Conservation (phyloP, 1,139 yeast genomes). For the Kodamaea suecica region DNA sequence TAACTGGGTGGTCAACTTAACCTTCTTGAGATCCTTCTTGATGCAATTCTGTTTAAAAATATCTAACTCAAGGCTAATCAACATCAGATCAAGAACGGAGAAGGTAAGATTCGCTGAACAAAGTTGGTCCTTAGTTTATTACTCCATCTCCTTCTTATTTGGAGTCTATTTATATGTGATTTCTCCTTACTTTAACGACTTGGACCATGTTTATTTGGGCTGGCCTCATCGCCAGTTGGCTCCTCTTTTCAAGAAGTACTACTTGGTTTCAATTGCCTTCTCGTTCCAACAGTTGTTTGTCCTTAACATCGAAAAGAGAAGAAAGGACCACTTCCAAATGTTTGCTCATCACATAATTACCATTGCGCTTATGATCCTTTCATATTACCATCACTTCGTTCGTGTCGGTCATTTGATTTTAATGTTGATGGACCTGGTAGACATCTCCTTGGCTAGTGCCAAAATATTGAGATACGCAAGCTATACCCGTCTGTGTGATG, state of each 20-base stretch:
- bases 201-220: constrained; percentile 58
- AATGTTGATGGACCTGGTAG: constrained; percentile 81
- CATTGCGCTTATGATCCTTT: constrained; percentile 60
- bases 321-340: constrained; percentile 88
- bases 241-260: constrained; percentile 60
- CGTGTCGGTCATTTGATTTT: constrained; percentile 78
- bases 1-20: constrained; percentile 54
- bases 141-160: constrained; percentile 48
- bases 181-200: constrained; percentile 59
- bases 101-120: constrained; percentile 78
- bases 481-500: constrained; percentile 57
- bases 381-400: constrained; percentile 69
- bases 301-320: constrained; percentile 68
- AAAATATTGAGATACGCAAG: constrained; percentile 77
- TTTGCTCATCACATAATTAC: constrained; percentile 86
- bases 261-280: constrained; percentile 65
- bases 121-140: constrained; percentile 75
- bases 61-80: constrained; percentile 10
- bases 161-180: constrained; percentile 59
- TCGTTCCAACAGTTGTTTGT: constrained; percentile 84
- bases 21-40: constrained; percentile 56
- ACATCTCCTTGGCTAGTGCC: constrained; percentile 67
- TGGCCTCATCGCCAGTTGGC: constrained; percentile 72
- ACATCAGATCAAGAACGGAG: constrained; percentile 50
- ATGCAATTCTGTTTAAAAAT: constrained; percentile 42